These are phyloP conservation scores for Ophiocordyceps sinensis DNA, from an alignment of 2,329 filamentous ascomycete species.

Conservation along the genomic window DNA sequence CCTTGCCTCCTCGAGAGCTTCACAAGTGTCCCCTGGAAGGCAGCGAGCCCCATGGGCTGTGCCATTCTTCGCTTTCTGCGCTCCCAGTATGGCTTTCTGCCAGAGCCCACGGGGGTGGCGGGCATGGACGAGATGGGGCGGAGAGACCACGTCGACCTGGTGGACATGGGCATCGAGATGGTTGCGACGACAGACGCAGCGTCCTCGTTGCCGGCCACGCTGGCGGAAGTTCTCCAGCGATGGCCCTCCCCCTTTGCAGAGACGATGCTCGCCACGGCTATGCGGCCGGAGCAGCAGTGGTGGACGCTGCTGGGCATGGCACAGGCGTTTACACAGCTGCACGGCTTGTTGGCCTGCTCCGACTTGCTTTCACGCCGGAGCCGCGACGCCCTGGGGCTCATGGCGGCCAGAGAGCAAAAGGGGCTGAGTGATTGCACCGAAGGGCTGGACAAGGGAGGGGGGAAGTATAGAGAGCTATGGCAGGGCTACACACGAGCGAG, in stretches of 20 bases:
- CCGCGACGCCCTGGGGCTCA: background rate
- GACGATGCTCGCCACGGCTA: slow-evolving; percentile 1
- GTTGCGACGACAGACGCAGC: background rate
- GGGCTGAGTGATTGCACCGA: background rate
- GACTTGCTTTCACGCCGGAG: background rate
- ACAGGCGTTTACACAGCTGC: slow-evolving; percentile 1
- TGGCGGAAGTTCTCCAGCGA: background rate
- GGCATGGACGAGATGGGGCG: slow-evolving; percentile 4
- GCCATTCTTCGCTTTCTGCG: slow-evolving; percentile 3
- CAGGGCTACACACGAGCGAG: background rate
- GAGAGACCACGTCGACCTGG: background rate
- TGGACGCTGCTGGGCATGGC: slow-evolving; percentile 1
- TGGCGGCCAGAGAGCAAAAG: background rate
- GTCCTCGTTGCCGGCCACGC: background rate
- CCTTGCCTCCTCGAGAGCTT: slow-evolving; percentile 3
- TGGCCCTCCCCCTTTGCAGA: slow-evolving; percentile 2
- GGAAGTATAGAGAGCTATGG: background rate
- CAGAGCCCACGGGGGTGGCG: slow-evolving; percentile 1
- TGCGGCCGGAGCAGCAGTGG: background rate
- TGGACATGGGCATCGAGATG: slow-evolving; percentile 2
- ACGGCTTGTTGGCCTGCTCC: background rate
- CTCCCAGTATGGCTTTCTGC: slow-evolving; percentile 3
- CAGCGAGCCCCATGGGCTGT: background rate
- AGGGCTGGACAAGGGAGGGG: background rate
- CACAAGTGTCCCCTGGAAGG: slow-evolving; percentile 2